A percentile compares a stretch with the other conserved stretches of the same genome.
Conservation (phyloP, 139 green algal genomes). For the Chlamydomonas sphaeroides region DNA sequence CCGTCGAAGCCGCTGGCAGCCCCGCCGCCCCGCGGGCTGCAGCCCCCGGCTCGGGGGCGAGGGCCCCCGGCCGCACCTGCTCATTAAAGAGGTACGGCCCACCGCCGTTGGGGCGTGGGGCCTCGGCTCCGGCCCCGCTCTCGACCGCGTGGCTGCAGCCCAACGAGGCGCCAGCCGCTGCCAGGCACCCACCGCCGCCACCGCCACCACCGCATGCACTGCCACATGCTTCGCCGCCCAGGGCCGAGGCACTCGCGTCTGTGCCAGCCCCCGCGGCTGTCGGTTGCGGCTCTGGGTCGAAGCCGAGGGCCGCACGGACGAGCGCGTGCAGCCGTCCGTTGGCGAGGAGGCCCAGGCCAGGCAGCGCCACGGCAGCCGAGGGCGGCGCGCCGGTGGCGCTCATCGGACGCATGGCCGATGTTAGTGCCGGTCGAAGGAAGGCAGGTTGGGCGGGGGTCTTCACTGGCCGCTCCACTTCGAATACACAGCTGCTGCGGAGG, state of each 20-base stretch:
- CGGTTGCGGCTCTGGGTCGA: neutral
- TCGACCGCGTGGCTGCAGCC: neutral
- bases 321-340: neutral
- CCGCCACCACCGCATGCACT: too few relatives aligned
- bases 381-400: neutral
- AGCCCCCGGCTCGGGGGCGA: too few relatives aligned
- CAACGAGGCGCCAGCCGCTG: neutral
- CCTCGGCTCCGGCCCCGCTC: neutral
- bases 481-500: constrained; percentile 21
- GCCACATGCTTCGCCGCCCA: neutral
- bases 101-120: neutral
- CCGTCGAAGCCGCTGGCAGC: too few relatives aligned
- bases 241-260: neutral
- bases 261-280: neutral
- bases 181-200: too few relatives aligned
- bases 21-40: too few relatives aligned
- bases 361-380: neutral
- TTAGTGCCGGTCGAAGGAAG: too few relatives aligned
- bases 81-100: constrained; percentile 35
- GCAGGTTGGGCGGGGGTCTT: too few relatives aligned
- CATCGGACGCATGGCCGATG: too few relatives aligned
- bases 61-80: too few relatives aligned
- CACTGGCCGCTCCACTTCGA: neutral
- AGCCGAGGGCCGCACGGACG: neutral
- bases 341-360: neutral